Evolutionary conservation across 2,329 filamentous ascomycete species (phyloP).

Genomic region (Cercospora sp.): DNA sequence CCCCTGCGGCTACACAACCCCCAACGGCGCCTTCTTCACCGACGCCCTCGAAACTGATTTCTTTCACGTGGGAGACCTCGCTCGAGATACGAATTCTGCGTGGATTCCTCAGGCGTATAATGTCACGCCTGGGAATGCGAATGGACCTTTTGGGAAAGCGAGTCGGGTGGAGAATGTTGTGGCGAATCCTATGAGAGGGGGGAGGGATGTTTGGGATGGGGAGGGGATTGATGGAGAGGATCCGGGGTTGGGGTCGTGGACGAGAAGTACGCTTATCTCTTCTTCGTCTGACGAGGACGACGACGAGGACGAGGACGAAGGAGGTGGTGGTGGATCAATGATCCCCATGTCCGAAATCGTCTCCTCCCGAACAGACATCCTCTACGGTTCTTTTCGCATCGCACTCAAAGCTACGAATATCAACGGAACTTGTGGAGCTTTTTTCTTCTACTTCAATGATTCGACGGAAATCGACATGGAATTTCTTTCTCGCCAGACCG

Average conservation of each 20-base stretch:
- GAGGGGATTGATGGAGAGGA: slow-evolving; percentile 27
- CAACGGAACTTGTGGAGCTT: slow-evolving; percentile 71
- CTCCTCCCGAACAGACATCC: slow-evolving; percentile 60
- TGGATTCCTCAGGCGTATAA: slow-evolving; percentile 71
- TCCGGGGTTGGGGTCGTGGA: slow-evolving; percentile 60
- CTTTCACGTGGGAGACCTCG: slow-evolving; percentile 51
- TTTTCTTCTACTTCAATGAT: slow-evolving; percentile 82
- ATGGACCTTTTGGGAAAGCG: slow-evolving; percentile 67
- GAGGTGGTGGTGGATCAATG: slow-evolving; percentile 28
- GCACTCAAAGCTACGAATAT: slow-evolving; percentile 64
- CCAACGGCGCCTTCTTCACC: slow-evolving; percentile 60
- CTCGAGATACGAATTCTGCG: slow-evolving; percentile 41
- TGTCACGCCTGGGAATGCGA: slow-evolving; percentile 57
- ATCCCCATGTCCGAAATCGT: slow-evolving; percentile 67
- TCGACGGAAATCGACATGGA: slow-evolving; percentile 81
- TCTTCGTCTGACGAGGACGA: background rate
- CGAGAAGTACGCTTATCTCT: slow-evolving; percentile 44
- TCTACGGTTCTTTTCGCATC: slow-evolving; percentile 70
- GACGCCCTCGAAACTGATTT: slow-evolving; percentile 74
- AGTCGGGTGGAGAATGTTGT: slow-evolving; percentile 33
- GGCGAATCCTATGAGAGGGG: too few relatives aligned
- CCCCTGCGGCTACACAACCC: slow-evolving; percentile 70
- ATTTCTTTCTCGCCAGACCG: slow-evolving; percentile 59
- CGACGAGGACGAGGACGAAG: background rate
- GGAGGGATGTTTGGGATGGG: too few relatives aligned